Evolutionary conservation across 805 yeast species (phyloP).

Genomic region (Ogataea allantospora): DNA sequence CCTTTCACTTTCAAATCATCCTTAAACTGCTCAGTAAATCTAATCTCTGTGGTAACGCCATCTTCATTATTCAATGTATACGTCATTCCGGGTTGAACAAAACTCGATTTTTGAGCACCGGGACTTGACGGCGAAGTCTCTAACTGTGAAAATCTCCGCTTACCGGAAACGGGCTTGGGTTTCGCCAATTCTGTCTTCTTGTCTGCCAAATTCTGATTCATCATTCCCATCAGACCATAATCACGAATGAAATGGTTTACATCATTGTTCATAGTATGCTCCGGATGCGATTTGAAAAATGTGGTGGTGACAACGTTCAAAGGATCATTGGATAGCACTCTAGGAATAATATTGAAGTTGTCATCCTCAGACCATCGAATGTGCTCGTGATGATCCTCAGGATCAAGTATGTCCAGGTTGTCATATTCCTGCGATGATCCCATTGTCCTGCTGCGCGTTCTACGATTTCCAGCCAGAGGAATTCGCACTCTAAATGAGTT

Average conservation of each 20-base stretch:
- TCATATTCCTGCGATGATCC: not conserved
- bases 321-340: slow-evolving; percentile 21
- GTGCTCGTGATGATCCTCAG: slow-evolving; percentile 19
- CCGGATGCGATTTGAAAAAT: slow-evolving; percentile 28
- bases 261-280: slow-evolving; percentile 21
- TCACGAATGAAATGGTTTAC: slow-evolving; percentile 21
- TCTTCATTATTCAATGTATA: slow-evolving; percentile 17
- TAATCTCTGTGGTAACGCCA: slow-evolving; percentile 16
- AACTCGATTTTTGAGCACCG: slow-evolving; percentile 20
- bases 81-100: slow-evolving; percentile 26
- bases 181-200: slow-evolving; percentile 12
- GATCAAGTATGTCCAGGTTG: not conserved
- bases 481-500: slow-evolving; percentile 21
- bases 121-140: not conserved
- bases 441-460: slow-evolving; percentile 12
- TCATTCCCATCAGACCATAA: slow-evolving; percentile 26
- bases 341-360: slow-evolving; percentile 25
- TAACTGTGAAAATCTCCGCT: slow-evolving; percentile 21
- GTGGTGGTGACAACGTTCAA: slow-evolving; percentile 19
- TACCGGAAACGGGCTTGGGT: slow-evolving; percentile 9
- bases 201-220: slow-evolving; percentile 27
- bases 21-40: slow-evolving; percentile 22
- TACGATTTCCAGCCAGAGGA: slow-evolving; percentile 13
- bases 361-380: slow-evolving; percentile 27
- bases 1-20: slow-evolving; percentile 20